A percentile compares a stretch with the other conserved stretches of the same genome.
These are phyloP conservation scores for Triglochin maritima DNA, from an alignment of 106 monocot genomes.

Conservation along the genomic window DNA sequence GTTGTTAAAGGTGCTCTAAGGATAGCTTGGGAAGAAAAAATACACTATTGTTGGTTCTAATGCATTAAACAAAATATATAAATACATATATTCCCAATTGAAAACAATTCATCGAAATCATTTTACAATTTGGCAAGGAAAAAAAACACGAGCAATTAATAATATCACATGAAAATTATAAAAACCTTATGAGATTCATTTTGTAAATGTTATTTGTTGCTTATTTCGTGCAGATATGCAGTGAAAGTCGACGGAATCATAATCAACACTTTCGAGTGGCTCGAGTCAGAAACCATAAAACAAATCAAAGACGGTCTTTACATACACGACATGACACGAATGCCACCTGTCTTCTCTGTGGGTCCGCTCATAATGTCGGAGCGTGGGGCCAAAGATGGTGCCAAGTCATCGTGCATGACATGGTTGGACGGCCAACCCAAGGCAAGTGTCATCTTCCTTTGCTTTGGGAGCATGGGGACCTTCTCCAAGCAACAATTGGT, in stretches of 20 bases:
- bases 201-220: too few species aligned
- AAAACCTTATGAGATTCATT: not conserved
- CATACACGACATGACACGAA: too few species aligned
- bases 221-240: constrained; percentile 3
- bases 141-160: too few species aligned
- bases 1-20: too few species aligned
- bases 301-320: constrained; percentile 11
- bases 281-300: constrained; percentile 26
- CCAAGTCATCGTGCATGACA: constrained; percentile 27
- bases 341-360: constrained; percentile 35
- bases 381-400: not conserved
- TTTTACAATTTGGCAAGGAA: too few species aligned
- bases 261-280: constrained; percentile 38
- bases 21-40: too few species aligned
- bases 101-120: too few species aligned
- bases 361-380: constrained; percentile 36
- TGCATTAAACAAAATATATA: too few species aligned
- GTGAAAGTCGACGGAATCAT: constrained; percentile 20
- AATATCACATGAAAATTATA: constrained; percentile 2
- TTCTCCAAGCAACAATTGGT: constrained; percentile 36
- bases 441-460: constrained; percentile 59
- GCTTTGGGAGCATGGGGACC: constrained; percentile 52
- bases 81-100: too few species aligned
- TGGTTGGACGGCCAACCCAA: constrained; percentile 57
- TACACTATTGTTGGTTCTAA: too few species aligned